Conservation (phyloP, 306 rosid genomes). For the Casuarina glauca region DNA sequence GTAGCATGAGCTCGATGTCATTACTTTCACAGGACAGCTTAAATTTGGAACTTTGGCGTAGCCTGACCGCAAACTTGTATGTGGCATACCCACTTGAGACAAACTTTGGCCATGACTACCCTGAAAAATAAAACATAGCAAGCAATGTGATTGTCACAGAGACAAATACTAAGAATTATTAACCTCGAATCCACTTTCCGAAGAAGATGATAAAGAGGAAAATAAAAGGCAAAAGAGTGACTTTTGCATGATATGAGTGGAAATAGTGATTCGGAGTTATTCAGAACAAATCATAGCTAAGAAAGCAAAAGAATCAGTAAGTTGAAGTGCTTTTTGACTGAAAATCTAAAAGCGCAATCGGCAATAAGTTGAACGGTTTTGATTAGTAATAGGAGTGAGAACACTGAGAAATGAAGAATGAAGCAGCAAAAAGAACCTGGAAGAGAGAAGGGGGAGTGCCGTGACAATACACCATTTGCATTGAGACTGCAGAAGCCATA, state of each 20-base stretch:
- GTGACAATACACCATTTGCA: constrained; percentile 40
- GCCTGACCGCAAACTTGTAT: constrained; percentile 21
- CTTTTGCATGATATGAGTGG: not conserved
- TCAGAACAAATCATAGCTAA: not conserved
- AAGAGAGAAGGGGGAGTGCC: constrained; percentile 28
- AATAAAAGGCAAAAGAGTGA: not conserved
- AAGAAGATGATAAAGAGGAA: not conserved
- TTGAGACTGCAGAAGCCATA: constrained; percentile 46
- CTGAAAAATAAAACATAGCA: constrained; percentile 31
- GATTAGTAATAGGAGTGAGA: not conserved
- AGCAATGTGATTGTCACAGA: not conserved
- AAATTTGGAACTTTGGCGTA: not conserved
- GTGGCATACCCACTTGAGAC: constrained; percentile 29
- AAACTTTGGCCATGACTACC: constrained; percentile 28
- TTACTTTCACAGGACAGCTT: constrained; percentile 21
- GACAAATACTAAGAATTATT: not conserved
- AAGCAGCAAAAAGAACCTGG: constrained; percentile 38
- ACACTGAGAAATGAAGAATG: not conserved
- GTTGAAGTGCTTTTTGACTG: not conserved
- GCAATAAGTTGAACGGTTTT: not conserved
- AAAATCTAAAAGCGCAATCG: not conserved
- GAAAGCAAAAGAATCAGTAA: not conserved
- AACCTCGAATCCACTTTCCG: not conserved
- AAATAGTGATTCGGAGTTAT: not conserved
- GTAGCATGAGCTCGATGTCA: constrained; percentile 37